These are phyloP conservation scores for Apiospora sp. DNA, from an alignment of 2,329 filamentous ascomycete species.

Conservation along the genomic window DNA sequence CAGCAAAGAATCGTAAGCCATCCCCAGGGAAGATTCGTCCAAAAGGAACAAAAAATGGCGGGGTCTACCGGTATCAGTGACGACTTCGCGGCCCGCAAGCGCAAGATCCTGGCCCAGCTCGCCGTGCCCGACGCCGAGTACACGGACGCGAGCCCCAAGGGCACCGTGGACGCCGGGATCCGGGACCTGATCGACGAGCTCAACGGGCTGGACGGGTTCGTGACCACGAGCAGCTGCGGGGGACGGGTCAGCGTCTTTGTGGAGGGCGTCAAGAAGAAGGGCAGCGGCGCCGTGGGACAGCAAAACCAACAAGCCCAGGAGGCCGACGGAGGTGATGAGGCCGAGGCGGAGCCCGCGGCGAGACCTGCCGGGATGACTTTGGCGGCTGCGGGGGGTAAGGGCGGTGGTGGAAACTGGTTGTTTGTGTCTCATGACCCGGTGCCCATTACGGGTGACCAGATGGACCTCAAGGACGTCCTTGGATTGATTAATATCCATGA, in stretches of 20 bases:
- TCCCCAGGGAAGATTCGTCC: neutral
- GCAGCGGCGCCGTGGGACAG: constrained; percentile 28
- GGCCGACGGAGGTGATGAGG: constrained; percentile 30
- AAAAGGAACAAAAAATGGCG: neutral
- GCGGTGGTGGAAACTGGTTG: constrained; percentile 83
- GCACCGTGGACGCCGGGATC: constrained; percentile 82
- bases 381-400: constrained; percentile 82
- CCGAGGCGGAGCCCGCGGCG: constrained; percentile 28
- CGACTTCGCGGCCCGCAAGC: constrained; percentile 69
- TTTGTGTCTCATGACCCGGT: constrained; percentile 87
- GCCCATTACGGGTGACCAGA: constrained; percentile 25
- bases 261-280: constrained; percentile 70
- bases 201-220: constrained; percentile 76
- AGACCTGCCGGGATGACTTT: constrained; percentile 43
- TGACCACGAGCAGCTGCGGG: constrained; percentile 93
- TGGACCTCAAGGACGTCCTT: constrained; percentile 36
- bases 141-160: constrained; percentile 87
- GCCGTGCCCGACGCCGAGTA: constrained; percentile 74
- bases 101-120: constrained; percentile 75
- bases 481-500: constrained; percentile 39
- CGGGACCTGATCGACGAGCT: constrained; percentile 79
- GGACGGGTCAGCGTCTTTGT: constrained; percentile 88
- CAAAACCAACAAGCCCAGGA: neutral
- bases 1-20: neutral
- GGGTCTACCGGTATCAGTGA: constrained; percentile 32